phyloP scores from a whole-genome alignment of 805 yeast species.

The Zygosaccharomyces gambellarensis region DNA sequence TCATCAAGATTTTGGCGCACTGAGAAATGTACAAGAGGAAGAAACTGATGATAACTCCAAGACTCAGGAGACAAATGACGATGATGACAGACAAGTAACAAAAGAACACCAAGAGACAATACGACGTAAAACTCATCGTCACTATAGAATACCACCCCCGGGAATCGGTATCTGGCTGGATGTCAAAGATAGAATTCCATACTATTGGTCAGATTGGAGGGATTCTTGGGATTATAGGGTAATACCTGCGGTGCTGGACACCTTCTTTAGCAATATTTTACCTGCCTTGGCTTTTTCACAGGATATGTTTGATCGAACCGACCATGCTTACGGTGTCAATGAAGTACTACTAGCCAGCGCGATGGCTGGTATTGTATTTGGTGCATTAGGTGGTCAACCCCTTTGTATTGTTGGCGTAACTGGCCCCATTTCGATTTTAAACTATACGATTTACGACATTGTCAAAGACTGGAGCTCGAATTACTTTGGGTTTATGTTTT shows the following conservation, averaged over 20 bases:
- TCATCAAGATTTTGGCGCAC: neutral
- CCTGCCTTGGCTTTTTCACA: constrained; percentile 97
- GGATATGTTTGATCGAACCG: constrained; percentile 91
- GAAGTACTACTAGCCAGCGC: constrained; percentile 83
- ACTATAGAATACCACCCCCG: constrained; percentile 19
- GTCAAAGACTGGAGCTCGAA: constrained; percentile 38
- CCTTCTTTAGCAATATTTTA: constrained; percentile 82
- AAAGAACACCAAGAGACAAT: neutral
- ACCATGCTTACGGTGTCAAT: constrained; percentile 84
- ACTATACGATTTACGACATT: constrained; percentile 63
- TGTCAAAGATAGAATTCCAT: constrained; percentile 45
- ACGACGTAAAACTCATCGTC: neutral
- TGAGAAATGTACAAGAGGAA: neutral
- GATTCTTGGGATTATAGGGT: constrained; percentile 86
- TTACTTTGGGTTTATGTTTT: constrained; percentile 89
- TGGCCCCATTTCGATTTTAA: constrained; percentile 90
- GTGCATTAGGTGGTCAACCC: constrained; percentile 84
- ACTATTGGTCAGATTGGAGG: constrained; percentile 68
- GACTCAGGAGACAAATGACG: neutral
- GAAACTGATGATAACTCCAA: neutral
- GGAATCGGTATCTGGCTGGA: constrained; percentile 37
- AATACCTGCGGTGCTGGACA: constrained; percentile 74
- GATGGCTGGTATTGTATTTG: constrained; percentile 84
- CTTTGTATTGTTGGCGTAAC: constrained; percentile 94
- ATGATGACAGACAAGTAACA: neutral